Percentiles rank a stretch among this genome's conserved stretches.
Evolutionary conservation across 148 eudicot genomes (phyloP).

Genomic region (Gaultheria prostrata): DNA sequence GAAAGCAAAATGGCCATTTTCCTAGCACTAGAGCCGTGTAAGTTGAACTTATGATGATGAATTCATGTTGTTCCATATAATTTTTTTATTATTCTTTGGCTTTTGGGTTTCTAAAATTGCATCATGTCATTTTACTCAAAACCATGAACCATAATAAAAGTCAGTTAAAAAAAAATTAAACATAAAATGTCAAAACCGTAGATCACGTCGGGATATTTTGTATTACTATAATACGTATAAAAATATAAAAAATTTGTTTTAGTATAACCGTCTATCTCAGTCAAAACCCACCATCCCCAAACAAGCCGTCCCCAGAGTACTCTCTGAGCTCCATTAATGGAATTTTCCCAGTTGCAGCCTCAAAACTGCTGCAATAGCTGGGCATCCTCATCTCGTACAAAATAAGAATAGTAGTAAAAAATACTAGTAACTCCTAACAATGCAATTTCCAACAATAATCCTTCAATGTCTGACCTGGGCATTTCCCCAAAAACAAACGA

Average conservation of each 20-base stretch:
- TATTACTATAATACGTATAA: too few relatives aligned
- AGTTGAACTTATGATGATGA: background rate
- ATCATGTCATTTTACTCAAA: background rate
- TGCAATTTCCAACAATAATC: background rate
- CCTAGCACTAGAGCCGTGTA: background rate
- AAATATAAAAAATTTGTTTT: too few relatives aligned
- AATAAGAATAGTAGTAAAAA: background rate
- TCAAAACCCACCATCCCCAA: background rate
- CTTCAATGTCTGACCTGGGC: background rate
- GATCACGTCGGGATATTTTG: background rate
- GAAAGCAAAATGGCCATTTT: background rate
- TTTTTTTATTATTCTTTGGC: background rate
- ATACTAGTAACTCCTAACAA: background rate
- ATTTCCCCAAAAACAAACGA: background rate
- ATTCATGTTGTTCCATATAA: background rate
- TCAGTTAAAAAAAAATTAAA: too few relatives aligned
- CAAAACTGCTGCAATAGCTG: background rate
- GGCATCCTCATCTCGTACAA: background rate
- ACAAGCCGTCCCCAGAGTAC: background rate
- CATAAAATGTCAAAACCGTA: background rate
- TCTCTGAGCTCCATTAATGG: background rate
- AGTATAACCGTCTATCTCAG: background rate
- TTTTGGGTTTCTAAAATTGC: background rate
- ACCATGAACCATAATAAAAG: background rate
- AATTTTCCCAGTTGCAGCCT: conserved; percentile 4